A percentile compares a stretch with the other conserved stretches of the same genome.
These are phyloP conservation scores for Aspergillus sp. DNA, from an alignment of 2,329 filamentous ascomycete genomes.

Conservation along the genomic window DNA sequence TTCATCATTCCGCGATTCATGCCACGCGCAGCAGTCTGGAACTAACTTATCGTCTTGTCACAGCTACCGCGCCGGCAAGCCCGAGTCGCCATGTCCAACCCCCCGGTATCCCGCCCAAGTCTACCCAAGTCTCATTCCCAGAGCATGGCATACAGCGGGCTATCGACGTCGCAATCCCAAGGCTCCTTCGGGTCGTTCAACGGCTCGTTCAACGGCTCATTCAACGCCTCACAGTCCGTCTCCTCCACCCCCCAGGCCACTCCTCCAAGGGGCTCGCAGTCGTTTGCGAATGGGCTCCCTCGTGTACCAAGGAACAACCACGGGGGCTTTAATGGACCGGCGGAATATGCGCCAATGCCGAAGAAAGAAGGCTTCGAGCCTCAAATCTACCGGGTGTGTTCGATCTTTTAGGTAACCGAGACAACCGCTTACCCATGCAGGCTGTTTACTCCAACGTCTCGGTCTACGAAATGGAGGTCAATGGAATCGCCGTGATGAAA, in stretches of 20 bases:
- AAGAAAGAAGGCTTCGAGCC: conserved; percentile 34
- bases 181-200: no score
- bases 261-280: conserved; percentile 33
- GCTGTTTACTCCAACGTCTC: conserved; percentile 92
- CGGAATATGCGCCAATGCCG: conserved; percentile 29
- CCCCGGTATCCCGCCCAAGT: conserved; percentile 18
- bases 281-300: conserved; percentile 29
- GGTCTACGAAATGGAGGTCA: conserved; percentile 98
- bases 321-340: conserved; percentile 31
- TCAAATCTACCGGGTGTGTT: conserved; percentile 41
- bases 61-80: no score
- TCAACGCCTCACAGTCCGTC: conserved; percentile 37
- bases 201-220: no score
- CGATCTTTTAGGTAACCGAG: no score
- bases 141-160: conserved; percentile 29
- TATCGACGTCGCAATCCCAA: conserved; percentile 31
- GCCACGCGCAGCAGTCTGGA: no score
- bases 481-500: conserved; percentile 88
- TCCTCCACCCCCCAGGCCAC: conserved; percentile 38
- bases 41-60: no score
- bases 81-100: conserved; percentile 22
- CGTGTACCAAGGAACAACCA: conserved; percentile 26
- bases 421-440: conserved; percentile 38
- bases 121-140: conserved; percentile 32
- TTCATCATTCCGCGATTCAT: no score